Evolutionary conservation across 2,329 filamentous ascomycete species (phyloP), one percentile per base, ranked within the genome.

Genomic region (Pezicula neosporulosa): DNA sequence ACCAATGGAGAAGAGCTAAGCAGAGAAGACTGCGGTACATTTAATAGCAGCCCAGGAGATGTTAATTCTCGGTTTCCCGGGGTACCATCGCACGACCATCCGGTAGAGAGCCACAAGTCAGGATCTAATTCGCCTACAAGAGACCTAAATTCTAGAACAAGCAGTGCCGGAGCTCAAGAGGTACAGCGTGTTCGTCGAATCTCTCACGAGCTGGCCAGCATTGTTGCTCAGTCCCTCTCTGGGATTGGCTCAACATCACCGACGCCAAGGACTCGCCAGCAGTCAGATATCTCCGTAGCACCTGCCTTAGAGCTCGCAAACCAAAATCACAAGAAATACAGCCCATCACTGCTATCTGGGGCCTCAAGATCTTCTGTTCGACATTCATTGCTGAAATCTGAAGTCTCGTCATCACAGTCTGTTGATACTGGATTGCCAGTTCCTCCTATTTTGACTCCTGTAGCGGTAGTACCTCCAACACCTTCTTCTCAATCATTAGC

Each of bases 301-400:
- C 18, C 18, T 30, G 10, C 19, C 13, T 15, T 36, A 4, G 16
- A 39, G 16, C n/a, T 16, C 24, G 21, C 28, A 35, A 35, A 13
- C 4, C 41, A 21, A 58, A 50, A 35, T 47, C 55, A 4, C 9
- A 59, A 57, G 39, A 27, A 45, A 7, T 52, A 60, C 12, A 49
- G 56, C 18, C 49, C 58, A 2, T 66, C 62, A 8, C 28, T 64
- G 19, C 50, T 60, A 30, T 64, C 63, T 18, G 50, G 44, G 18
- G 54, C 53, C 12, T 65, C 63, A 8, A 60, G 50, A 52, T 50
- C 46, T 21, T 62, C 60, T 18, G 43, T 47, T 44, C 54, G 60
- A 10, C 63, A 64, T 49, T 56, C 52, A 18, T 56, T 65, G 24
- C 53, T 66, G 28, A 63, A 62, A 33, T 43, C 62, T 13, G 58